Evolutionary conservation across 208 protist genomes (phyloP), one percentile per base, ranked within the genome.

Genomic region (Trypanosoma cruzi): DNA sequence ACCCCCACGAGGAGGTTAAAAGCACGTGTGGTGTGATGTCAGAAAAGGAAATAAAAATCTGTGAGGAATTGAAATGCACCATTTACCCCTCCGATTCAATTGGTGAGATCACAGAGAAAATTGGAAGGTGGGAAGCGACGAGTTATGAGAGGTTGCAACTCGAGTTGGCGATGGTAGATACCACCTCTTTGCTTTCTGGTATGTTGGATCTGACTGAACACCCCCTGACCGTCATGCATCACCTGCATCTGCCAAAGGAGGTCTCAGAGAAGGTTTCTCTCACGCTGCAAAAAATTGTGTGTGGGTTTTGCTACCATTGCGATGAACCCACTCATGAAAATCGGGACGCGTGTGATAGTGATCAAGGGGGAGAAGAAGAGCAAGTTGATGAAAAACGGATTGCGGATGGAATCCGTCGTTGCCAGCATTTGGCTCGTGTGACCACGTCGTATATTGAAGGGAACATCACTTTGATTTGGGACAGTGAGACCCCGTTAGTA

Each of bases 91-190:
- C 77, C 18, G 85, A 93, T 77, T 93, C 80, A 65, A 88, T 95
- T 56, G 81, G 64, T 53, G 71, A 82, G 42, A 88, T 95, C 73
- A 80, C 77, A 16, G 82, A 85, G 37, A 89, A 90, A 64, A 72
- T 95, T 5, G 75, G 83, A 16, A 49, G 22, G 26, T 95, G 90
- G 87, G 86, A 95, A 65, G 82, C 76, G n/a, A 80, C 77, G n/a
- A 92, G 86, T 75, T 95, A 82, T 65, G 49, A 85, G 42, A 84
- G 90, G 11, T 75, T 95, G 11, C 80, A 90, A 58, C 62, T 95
- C n/a, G 86, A 95, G 69, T 68, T 93, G 26, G 90, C 90, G 29
- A 88, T 93, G 64, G 79, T 87, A 28, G 85, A 95, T 48, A 82
- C 77, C 3, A 79, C 73, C 44, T 71, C 73, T 28, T 55, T 92